Evolutionary conservation across 2,329 filamentous ascomycete genomes (phyloP), one percentile per base, ranked within the genome.

Genomic region (Diplocarpon rosae): DNA sequence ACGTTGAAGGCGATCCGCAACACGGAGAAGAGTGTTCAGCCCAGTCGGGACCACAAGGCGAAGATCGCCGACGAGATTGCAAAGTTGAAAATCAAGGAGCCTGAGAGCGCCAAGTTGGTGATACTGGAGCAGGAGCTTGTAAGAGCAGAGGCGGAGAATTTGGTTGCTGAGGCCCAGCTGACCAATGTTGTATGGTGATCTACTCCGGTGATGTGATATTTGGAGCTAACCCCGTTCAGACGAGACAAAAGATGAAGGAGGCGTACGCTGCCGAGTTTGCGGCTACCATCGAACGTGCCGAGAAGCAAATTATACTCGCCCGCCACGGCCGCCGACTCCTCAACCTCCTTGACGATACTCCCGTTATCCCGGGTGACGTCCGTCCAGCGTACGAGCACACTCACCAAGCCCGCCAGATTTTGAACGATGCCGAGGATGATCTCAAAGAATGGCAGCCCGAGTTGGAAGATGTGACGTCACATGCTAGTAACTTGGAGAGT

Each of bases 81-180:
- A 54, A 85, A 81, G 66, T 69, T 95, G 56, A 95, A 94, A 72
- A 76, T 83, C 65, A 95, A 92, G 70, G 92, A 96, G 66, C 88
- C 89, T 6, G 78, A 84, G 61, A 93, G 83, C 60, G 73, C 85
- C 27, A 85, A 79, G 62, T 70, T 96, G 44, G 80, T 87, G 30
- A 83, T 83, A 16, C 73, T 96, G 43, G 92, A 98, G 70, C 92
- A 98, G 69, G 92, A 96, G 70, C 79, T 98, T 42, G 89, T 98
- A 42, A 76, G 92, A 54, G 89, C 90, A 17, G 92, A 98, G 71
- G 92, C 92, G 2, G 89, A 96, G 70, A 93, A 87, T 59, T 68
- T 98, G 47, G 92, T 98, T 39, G 92, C 92, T 1, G 92, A 98
- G 67, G 92, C 92, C 16, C 92, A 98, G 66, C 72, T 98, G 63